A percentile compares a stretch with the other conserved stretches of the same genome.
Conservation (phyloP, 2,329 filamentous ascomycete genomes). For the Alternaria triticina region DNA sequence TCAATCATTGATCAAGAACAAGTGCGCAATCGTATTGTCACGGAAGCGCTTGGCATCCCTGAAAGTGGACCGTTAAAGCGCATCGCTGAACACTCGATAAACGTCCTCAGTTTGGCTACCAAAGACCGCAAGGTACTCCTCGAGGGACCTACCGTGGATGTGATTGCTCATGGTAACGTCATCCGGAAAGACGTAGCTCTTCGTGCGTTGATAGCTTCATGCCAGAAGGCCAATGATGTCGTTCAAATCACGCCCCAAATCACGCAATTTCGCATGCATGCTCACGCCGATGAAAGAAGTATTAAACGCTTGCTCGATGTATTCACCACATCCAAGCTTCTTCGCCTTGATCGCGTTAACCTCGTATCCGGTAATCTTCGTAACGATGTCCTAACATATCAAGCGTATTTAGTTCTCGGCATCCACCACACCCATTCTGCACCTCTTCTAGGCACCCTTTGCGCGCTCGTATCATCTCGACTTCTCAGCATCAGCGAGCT, state of each 20-base stretch:
- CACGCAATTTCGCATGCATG: neutral
- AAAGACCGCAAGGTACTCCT: neutral
- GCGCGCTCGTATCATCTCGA: neutral
- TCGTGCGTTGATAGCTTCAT: neutral
- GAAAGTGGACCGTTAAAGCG: too few species aligned
- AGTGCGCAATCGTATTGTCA: too few species aligned
- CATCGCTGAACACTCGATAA: too few species aligned
- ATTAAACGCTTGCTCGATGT: neutral
- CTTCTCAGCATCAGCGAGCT: neutral
- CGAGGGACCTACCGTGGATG: neutral
- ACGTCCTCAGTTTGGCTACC: neutral
- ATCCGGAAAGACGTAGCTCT: neutral
- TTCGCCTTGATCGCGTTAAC: neutral
- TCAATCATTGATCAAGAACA: neutral
- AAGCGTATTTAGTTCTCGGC: conserved; percentile 5
- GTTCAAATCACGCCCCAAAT: neutral
- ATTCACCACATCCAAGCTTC: neutral
- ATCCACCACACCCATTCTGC: conserved; percentile 1
- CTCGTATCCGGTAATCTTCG: neutral
- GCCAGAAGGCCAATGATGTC: neutral
- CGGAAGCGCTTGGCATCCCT: too few species aligned
- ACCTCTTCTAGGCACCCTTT: conserved; percentile 4
- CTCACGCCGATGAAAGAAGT: neutral
- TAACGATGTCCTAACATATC: neutral
- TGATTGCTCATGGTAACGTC: neutral